Evolutionary conservation across 768 basidiomycete genomes (phyloP), one percentile per base, ranked within the genome.

Genomic region (Atractiella rhizophila): DNA sequence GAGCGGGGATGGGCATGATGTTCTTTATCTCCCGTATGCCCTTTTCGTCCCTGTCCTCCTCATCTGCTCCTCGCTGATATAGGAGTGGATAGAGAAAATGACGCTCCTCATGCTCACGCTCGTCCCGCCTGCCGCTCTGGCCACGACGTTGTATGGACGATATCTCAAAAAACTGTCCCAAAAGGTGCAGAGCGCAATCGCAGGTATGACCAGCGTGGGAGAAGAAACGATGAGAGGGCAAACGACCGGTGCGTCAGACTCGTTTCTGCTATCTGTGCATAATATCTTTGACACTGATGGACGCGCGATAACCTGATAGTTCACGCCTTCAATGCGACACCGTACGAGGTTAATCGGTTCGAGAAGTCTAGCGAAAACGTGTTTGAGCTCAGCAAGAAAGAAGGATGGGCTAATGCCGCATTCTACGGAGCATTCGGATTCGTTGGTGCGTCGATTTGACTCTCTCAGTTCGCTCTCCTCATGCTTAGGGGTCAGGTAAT

Each of bases 1-100:
- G 76, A n/a, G 85, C 83, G 49, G 88, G 88, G 78, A 83, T 94
- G 47, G 81, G 77, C 34, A 80, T 82, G 30, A 98, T 94, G 88
- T 72, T 94, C 51, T 86, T 76, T 59, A 69, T 88, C 40, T 86
- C 78, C 0, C 77, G 79, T 8, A 35, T 16, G 16, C 8, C 8
- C 8, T 35, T n/a, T 12, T 16, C 8, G 24, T 35, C 16, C 8
- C 19, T 7, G 19, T 23, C 43, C 11, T 44, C 60, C 2, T n/a
- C n/a, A n/a, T n/a, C n/a, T n/a, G n/a, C n/a, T n/a, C n/a, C n/a
- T n/a, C n/a, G n/a, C n/a, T n/a, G n/a, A n/a, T n/a, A n/a, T n/a
- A n/a, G n/a, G n/a, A n/a, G n/a, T n/a, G n/a, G n/a, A n/a, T n/a
- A 3, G 54, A 56, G 0, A 75, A 74, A 30, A 62, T 98, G 44